These are phyloP conservation scores for Galium porrigens DNA, from an alignment of 305 asterid species.

Conservation along the genomic window DNA sequence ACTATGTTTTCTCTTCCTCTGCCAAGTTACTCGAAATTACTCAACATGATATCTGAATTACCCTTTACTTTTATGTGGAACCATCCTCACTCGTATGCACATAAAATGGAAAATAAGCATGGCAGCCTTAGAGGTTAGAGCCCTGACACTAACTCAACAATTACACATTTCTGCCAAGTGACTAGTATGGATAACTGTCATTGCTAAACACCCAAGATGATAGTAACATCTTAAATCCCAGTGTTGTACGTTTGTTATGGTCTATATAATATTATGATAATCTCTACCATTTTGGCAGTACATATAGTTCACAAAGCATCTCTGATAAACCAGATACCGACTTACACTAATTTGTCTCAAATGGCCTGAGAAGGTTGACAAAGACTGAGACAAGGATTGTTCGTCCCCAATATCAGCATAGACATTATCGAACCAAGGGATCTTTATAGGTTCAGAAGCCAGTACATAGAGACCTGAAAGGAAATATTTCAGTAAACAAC, in stretches of 20 bases:
- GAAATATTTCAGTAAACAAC: conserved; percentile 5
- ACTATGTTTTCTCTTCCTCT: not conserved
- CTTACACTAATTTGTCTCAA: conserved; percentile 93
- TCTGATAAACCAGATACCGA: conserved; percentile 6
- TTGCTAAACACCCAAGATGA: not conserved
- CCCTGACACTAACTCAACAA: not conserved
- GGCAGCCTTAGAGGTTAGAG: not conserved
- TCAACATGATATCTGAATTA: not conserved
- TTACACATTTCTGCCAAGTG: not conserved
- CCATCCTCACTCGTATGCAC: conserved; percentile 2
- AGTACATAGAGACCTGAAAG: conserved; percentile 80
- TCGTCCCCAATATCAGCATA: conserved; percentile 99
- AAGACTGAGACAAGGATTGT: conserved; percentile 86
- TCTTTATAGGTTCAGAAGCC: conserved; percentile 80
- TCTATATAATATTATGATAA: not conserved
- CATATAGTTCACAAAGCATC: not conserved
- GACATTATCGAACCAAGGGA: conserved; percentile 96
- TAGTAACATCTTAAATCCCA: not conserved
- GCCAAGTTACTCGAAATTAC: not conserved
- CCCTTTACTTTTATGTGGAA: not conserved
- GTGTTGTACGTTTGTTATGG: not conserved
- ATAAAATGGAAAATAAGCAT: conserved; percentile 1
- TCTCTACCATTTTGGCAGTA: not conserved
- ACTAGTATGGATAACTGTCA: not conserved
- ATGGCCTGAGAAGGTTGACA: conserved; percentile 98